phyloP scores from a whole-genome alignment of 345 rosid species.

The Murraya koenigii region DNA sequence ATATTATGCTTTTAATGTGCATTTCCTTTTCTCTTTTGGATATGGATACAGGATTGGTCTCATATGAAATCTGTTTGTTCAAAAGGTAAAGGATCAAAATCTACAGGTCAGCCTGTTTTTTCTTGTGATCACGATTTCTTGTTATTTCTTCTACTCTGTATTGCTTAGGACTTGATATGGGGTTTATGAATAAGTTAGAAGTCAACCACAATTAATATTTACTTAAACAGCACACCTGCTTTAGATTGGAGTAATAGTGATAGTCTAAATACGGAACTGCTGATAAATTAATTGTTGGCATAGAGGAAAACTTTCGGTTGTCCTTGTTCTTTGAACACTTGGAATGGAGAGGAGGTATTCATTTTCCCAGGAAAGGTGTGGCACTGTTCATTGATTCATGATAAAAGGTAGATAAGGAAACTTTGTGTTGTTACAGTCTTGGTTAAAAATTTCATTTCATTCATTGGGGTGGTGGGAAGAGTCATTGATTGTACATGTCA shows the following conservation, averaged over 20 bases:
- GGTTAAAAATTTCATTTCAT: neutral
- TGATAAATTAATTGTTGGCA: neutral
- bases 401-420: neutral
- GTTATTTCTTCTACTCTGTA: neutral
- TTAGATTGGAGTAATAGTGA: neutral
- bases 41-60: constrained; percentile 34
- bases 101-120: constrained; percentile 37
- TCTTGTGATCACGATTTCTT: neutral
- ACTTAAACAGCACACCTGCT: neutral
- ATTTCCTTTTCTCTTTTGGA: constrained; percentile 14
- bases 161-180: neutral
- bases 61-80: constrained; percentile 17
- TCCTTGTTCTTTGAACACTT: neutral
- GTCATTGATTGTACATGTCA: neutral
- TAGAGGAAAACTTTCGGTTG: neutral
- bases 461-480: neutral
- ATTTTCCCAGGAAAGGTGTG: neutral
- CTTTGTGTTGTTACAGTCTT: neutral
- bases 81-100: constrained; percentile 27
- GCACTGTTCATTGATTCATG: neutral
- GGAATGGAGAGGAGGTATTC: neutral
- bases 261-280: neutral
- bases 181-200: neutral
- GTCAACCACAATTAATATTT: neutral
- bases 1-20: constrained; percentile 6